These are phyloP conservation scores for Pelagophyceae sp. DNA, from an alignment of 352 stramenopile species.

Conservation along the genomic window DNA sequence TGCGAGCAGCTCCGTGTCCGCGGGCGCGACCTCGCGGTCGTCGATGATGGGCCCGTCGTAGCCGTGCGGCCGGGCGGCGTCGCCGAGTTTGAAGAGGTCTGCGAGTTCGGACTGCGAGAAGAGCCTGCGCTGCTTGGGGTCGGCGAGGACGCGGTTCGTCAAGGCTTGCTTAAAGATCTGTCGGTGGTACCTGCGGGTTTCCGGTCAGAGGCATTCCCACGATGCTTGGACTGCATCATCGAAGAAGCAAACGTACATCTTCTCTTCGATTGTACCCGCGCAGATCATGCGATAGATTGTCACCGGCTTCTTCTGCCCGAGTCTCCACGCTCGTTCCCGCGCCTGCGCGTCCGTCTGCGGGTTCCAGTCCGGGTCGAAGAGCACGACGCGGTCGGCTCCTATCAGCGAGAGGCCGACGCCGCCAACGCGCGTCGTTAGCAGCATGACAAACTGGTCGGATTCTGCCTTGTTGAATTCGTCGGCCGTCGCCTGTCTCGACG, in stretches of 20 bases:
- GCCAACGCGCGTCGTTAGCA: slow-evolving; percentile 76
- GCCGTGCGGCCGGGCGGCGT: slow-evolving; percentile 43
- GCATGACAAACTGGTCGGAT: slow-evolving; percentile 60
- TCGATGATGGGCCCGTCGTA: slow-evolving; percentile 43
- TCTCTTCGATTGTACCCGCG: slow-evolving; percentile 97
- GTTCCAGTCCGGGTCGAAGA: slow-evolving; percentile 99
- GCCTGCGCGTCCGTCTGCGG: slow-evolving; percentile 84
- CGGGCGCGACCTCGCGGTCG: slow-evolving; percentile 51
- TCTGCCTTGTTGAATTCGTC: slow-evolving; percentile 88
- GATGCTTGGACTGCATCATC: too few relatives aligned
- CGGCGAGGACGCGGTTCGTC: slow-evolving; percentile 88
- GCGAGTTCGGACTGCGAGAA: slow-evolving; percentile 91
- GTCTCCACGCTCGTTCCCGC: slow-evolving; percentile 90
- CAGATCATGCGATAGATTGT: slow-evolving; percentile 85
- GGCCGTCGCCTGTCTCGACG: slow-evolving; percentile 79
- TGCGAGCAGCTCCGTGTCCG: slow-evolving; percentile 83
- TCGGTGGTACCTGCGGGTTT: too few relatives aligned
- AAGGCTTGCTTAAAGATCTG: slow-evolving; percentile 98
- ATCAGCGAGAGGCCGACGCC: slow-evolving; percentile 92
- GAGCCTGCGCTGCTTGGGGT: slow-evolving; percentile 87
- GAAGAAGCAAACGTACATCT: too few relatives aligned
- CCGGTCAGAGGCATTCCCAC: too few relatives aligned
- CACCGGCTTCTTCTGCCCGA: slow-evolving; percentile 74
- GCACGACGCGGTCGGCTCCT: slow-evolving; percentile 85
- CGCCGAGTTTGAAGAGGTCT: slow-evolving; percentile 85